Conservation (phyloP, 495 filamentous ascomycete species). For the Penicillium subrubescens region DNA sequence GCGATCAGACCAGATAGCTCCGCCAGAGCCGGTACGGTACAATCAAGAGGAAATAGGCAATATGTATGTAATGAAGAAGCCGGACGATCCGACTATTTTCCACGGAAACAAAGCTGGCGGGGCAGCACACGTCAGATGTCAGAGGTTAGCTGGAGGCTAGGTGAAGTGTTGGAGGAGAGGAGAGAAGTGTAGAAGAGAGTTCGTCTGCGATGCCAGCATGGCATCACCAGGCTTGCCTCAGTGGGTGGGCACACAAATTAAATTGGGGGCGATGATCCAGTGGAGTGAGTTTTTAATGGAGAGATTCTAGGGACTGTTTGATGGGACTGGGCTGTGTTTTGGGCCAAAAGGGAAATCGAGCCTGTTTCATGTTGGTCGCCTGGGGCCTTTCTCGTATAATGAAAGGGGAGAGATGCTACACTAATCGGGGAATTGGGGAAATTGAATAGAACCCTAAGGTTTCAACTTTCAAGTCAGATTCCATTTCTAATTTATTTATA, state of each 20-base stretch:
- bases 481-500: not conserved
- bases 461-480: not conserved
- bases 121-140: not conserved
- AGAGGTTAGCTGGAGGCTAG: not conserved
- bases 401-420: not conserved
- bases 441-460: not conserved
- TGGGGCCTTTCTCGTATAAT: not conserved
- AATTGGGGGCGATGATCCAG: conserved; percentile 27
- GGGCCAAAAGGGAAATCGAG: not conserved
- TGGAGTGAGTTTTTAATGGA: conserved; percentile 14
- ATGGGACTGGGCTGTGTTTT: conserved; percentile 13
- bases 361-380: conserved; percentile 15
- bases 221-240: conserved; percentile 14
- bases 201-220: conserved; percentile 15
- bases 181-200: not conserved
- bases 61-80: conserved; percentile 4
- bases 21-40: not conserved
- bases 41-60: not conserved
- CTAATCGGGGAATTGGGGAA: not conserved
- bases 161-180: not conserved
- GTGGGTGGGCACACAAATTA: conserved; percentile 19
- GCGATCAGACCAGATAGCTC: not conserved
- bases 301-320: conserved; percentile 5
- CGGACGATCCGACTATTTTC: conserved; percentile 7
- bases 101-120: conserved; percentile 14